Evolutionary conservation across 169 alveolate genomes (phyloP), one percentile per base, ranked within the genome.

Genomic region (Plasmodium sp.): DNA sequence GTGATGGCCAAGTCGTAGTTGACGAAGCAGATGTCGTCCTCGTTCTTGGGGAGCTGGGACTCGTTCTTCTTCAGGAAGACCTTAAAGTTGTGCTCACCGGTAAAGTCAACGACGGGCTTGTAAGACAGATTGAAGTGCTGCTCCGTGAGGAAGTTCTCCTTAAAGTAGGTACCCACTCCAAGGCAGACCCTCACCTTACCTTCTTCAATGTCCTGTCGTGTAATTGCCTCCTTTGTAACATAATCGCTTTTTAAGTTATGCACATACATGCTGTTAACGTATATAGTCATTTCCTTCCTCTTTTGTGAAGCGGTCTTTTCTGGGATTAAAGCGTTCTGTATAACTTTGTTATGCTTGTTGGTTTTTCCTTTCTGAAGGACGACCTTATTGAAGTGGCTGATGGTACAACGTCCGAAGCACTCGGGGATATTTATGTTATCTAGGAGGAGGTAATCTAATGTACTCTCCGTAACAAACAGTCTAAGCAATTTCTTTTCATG

Each of bases 341-440:
- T 84, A 4, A 79, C 34, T 34, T 39, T 3, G 0, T 86, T 82
- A 34, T 33, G 9, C 33, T 18, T 9, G 39, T 58, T 77, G 3
- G 82, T 27, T 1, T 75, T 86, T 12, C 36, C 16, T n/a, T 51
- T 27, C 75, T 27, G 27, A 3, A 86, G 18, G 1, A 86, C 12
- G 34, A 86, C 93, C 27, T 9, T 86, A 34, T 56, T 86, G 67
- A 86, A 86, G 14, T 86, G 81, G 3, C 54, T 22, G 1, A 56
- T 4, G 22, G 85, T 86, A 39, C 93, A 86, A 3, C 73, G 81
- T 7, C 93, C 93, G n/a, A 86, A 79, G 12, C 93, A 86, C 67
- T 86, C 93, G 3, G 93, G 93, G 31, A 86, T 86, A 3, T 54
- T 2, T 6, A 86, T 77, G 33, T 86, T 39, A 39, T 86, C 93